A percentile compares a stretch with the other conserved stretches of the same genome.
phyloP scores from a whole-genome alignment of 1,284 basidiomycete genomes.

The Rhodotorula glutinis region DNA sequence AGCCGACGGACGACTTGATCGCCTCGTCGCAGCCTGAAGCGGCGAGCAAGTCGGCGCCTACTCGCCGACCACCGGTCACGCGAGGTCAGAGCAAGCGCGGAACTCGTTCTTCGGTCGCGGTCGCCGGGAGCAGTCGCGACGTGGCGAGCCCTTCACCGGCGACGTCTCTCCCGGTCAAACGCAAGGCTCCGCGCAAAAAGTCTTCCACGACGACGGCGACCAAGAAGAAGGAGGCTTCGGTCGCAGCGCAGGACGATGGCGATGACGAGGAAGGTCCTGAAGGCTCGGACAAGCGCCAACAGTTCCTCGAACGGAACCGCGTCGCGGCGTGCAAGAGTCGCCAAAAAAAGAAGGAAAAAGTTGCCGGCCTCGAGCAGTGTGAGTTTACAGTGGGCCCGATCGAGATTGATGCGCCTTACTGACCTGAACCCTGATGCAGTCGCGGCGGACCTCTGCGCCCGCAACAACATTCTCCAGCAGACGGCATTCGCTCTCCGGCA shows the following conservation, averaged over 20 bases:
- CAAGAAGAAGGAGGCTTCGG: not conserved
- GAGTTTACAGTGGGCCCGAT: not conserved
- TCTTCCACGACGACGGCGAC: not conserved
- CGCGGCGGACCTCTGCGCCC: constrained; percentile 24
- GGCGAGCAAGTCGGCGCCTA: not conserved
- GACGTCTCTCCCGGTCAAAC: not conserved
- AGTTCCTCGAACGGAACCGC: constrained; percentile 36
- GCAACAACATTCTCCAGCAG: constrained; percentile 27
- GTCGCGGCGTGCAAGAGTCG: constrained; percentile 37
- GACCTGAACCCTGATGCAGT: constrained; percentile 1
- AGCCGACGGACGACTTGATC: not conserved
- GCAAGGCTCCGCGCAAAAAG: not conserved
- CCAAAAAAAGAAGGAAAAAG: constrained; percentile 37
- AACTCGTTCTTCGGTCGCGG: constrained; percentile 1
- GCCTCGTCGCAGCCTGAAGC: not conserved
- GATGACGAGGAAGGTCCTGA: constrained; percentile 14
- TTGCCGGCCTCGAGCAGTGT: constrained; percentile 31
- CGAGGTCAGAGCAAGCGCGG: constrained; percentile 19
- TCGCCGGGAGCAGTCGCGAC: not conserved
- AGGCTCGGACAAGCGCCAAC: constrained; percentile 15
- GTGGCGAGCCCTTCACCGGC: not conserved
- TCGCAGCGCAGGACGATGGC: constrained; percentile 1
- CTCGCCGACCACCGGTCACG: constrained; percentile 7
- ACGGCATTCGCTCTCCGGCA: constrained; percentile 25
- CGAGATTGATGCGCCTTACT: not conserved